Evolutionary conservation across 108 stramenopile species (phyloP).

Genomic region (Nitzschia putrida): DNA sequence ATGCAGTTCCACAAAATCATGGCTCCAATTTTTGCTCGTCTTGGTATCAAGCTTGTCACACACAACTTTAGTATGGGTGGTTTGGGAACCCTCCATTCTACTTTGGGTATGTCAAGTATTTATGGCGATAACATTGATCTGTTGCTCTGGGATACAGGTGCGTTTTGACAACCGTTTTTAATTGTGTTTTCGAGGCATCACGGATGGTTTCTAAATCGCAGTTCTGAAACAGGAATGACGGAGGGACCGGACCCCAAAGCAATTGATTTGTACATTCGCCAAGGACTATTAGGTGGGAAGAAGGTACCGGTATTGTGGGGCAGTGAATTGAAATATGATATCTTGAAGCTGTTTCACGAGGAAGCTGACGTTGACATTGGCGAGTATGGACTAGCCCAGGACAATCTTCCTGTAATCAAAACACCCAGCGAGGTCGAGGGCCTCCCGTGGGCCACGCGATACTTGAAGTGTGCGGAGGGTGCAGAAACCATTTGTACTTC

Average conservation of each 20-base stretch:
- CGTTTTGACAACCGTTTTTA: background rate
- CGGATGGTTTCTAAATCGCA: no score
- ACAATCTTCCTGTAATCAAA: conserved; percentile 48
- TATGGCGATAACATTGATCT: conserved; percentile 74
- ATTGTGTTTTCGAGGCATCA: background rate
- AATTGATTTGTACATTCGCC: conserved; percentile 64
- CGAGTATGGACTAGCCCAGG: conserved; percentile 50
- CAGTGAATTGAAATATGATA: conserved; percentile 40
- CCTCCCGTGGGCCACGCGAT: conserved; percentile 64
- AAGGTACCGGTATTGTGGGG: conserved; percentile 64
- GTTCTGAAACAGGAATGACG: conserved; percentile 32
- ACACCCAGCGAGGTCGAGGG: conserved; percentile 43
- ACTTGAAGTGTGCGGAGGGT: conserved; percentile 54
- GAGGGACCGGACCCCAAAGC: conserved; percentile 2
- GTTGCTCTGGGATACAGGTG: conserved; percentile 73
- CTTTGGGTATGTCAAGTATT: conserved; percentile 57
- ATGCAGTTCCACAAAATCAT: conserved; percentile 65
- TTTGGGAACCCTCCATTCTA: conserved; percentile 51
- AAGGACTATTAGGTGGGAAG: conserved; percentile 58
- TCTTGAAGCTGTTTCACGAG: conserved; percentile 61
- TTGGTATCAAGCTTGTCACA: conserved; percentile 62
- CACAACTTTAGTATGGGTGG: conserved; percentile 63
- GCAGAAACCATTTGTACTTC: conserved; percentile 42
- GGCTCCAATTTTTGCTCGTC: conserved; percentile 68
- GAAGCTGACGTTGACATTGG: conserved; percentile 74